Conservation (phyloP, 352 stramenopile species). For the Plasmopara viticola region DNA sequence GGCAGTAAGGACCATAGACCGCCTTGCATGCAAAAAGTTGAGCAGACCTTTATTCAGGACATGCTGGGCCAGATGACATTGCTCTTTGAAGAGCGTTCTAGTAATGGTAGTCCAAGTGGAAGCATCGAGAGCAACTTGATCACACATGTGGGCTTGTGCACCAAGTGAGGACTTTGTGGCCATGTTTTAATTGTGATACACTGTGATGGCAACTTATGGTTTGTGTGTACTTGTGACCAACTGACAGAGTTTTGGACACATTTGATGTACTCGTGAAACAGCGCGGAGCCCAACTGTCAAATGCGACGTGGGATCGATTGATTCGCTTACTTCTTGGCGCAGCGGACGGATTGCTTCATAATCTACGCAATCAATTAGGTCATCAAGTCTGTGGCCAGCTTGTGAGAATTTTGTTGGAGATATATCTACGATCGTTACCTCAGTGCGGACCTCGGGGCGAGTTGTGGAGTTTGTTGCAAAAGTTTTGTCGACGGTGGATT, state of each 20-base stretch:
- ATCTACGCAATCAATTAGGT: conserved; percentile 61
- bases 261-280: conserved; percentile 73
- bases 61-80: conserved; percentile 84
- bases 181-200: conserved; percentile 2
- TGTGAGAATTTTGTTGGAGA: conserved; percentile 70
- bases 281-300: conserved; percentile 44
- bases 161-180: conserved; percentile 30
- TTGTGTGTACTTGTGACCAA: conserved; percentile 1
- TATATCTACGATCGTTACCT: conserved; percentile 66
- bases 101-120: conserved; percentile 13
- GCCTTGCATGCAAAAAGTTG: conserved; percentile 72
- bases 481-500: conserved; percentile 84
- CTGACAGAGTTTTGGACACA: conserved; percentile 60
- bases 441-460: conserved; percentile 67
- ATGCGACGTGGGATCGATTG: conserved; percentile 80
- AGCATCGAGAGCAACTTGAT: conserved; percentile 29
- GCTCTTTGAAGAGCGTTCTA: conserved; percentile 74
- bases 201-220: conserved; percentile 1
- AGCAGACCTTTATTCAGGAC: conserved; percentile 84
- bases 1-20: conserved; percentile 43
- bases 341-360: conserved; percentile 71
- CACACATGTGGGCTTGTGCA: conserved; percentile 71
- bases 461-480: conserved; percentile 74
- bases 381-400: conserved; percentile 71
- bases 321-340: conserved; percentile 72